These are phyloP conservation scores for Mortierella hygrophila DNA, from an alignment of 192 early-diverging fungal genomes.

Conservation along the genomic window DNA sequence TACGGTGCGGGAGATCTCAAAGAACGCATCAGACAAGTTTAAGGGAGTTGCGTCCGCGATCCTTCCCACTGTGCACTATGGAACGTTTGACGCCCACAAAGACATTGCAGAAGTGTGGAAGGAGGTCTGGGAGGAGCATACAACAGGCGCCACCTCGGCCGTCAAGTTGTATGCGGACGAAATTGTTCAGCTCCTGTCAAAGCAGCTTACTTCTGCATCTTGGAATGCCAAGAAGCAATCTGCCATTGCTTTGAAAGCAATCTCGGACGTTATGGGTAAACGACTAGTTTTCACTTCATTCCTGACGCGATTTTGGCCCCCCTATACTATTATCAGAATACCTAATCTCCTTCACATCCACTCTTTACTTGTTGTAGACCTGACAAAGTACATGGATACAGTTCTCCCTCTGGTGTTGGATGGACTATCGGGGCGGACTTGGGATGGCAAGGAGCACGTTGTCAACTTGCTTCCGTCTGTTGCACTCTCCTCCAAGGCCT, in stretches of 20 bases:
- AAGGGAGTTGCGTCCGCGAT: slow-evolving; percentile 67
- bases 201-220: slow-evolving; percentile 70
- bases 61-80: slow-evolving; percentile 80
- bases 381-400: slow-evolving; percentile 59
- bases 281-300: neutral
- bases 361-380: slow-evolving; percentile 18
- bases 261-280: slow-evolving; percentile 60
- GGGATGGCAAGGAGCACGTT: slow-evolving; percentile 87
- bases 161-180: slow-evolving; percentile 75
- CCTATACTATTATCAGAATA: neutral
- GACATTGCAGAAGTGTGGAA: slow-evolving; percentile 73
- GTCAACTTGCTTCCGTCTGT: slow-evolving; percentile 72
- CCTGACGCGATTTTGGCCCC: neutral
- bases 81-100: slow-evolving; percentile 72
- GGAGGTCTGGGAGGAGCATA: slow-evolving; percentile 82
- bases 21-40: slow-evolving; percentile 72
- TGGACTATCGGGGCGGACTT: slow-evolving; percentile 76
- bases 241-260: slow-evolving; percentile 71
- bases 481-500: slow-evolving; percentile 65
- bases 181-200: slow-evolving; percentile 67
- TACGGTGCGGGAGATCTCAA: slow-evolving; percentile 73
- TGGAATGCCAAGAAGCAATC: slow-evolving; percentile 87
- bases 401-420: slow-evolving; percentile 74
- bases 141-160: slow-evolving; percentile 68
- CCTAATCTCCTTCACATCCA: neutral